Base-by-base conservation (phyloP, 2,329 filamentous ascomycete genomes). In the Orbilia brochopaga region DNA sequence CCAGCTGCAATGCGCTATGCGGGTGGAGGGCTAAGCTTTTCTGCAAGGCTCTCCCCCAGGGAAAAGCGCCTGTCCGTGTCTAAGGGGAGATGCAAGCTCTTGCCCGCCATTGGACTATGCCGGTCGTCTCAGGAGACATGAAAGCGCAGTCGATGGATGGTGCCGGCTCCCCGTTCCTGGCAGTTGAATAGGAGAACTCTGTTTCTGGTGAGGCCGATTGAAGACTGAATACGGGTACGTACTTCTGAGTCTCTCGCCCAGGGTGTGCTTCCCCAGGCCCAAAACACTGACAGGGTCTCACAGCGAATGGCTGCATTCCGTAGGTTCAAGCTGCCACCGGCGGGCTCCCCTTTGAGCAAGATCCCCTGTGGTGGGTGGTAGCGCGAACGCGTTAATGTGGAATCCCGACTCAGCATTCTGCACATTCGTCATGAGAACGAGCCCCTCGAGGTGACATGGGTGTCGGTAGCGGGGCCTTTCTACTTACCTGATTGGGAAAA, bases 361-460 rank as follows among this genome's bases (percentile, higher is more conserved):
- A 15, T 17, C 44, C 44, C 44, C 19, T 17, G 19, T 55, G 17
- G 30, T 15, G 24, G 24, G 50, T 27, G 35, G 50, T 40, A 44
- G 24, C 32, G 40, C 37, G 65, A 44, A 57, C 58, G 54, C 17
- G 53, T 63, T 58, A 50, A 50, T 46, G 58, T 63, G 48, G 53
- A 63, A 63, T 63, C 65, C 51, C 58, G 53, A 70, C 55, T 62
- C 58, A 64, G 52, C 62, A 61, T 65, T 72, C 67, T 64, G 51
- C 55, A 65, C 55, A 64, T 72, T 64, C 67, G 67, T 72, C 67
- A 65, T 72, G 58, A n/a, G n/a, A n/a, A n/a, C n/a, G n/a, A 62
- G 50, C 59, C 67, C 60, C 60, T 72, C 67, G 65, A 65, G 64
- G 54, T 48, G 48, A 13, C 44, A 54, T 55, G 57, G 67, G 67